Base-by-base conservation (phyloP, 2,329 filamentous ascomycete species). In the Rugonectria rugulosa region DNA sequence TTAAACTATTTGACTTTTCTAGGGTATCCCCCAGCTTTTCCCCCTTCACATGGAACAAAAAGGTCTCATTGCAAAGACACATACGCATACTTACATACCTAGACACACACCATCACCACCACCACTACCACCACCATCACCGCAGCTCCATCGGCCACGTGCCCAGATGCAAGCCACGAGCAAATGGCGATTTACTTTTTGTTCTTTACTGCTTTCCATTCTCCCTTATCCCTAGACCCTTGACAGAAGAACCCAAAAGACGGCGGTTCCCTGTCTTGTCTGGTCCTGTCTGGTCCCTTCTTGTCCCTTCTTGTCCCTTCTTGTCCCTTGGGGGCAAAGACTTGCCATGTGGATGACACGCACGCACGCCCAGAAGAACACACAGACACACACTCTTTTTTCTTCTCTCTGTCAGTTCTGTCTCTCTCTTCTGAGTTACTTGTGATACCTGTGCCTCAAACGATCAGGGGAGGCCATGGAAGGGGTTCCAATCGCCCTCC, bases 161-260 rank as follows among this genome's bases (percentile, higher is more conserved):
- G 52, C 61, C 60, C 62, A 54, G 37, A 49, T 55, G 56, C 60
- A 59, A 57, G 59, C 58, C 56, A 63, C 47, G 47, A 38, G 42
- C 15, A 38, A 34, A 50, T 14, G 26, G 45, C 45, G 47, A 53
- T 40, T 46, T 19, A 32, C 24, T 36, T 36, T 36, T 11, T 27
- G 26, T 27, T 27, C 7, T 11, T 6, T 27, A n/a, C 26, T 27
- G 26, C 11, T 27, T n/a, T 6, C 8, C 6, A 14, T 7, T 34
- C 8, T 34, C n/a, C n/a, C 20, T 47, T 26, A n/a, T 47, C 31
- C n/a, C 32, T 47, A 5, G 21, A 21, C 31, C 44, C 44, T 47
- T 47, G 44, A 11, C 23, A 32, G 29, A 32, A 24, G 46, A 40
- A 27, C 40, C 61, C 43, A 40, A 53, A 46, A 52, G 40, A 43